Evolutionary conservation across 1,284 basidiomycete species (phyloP).

Genomic region (Moesziomyces aphidis): DNA sequence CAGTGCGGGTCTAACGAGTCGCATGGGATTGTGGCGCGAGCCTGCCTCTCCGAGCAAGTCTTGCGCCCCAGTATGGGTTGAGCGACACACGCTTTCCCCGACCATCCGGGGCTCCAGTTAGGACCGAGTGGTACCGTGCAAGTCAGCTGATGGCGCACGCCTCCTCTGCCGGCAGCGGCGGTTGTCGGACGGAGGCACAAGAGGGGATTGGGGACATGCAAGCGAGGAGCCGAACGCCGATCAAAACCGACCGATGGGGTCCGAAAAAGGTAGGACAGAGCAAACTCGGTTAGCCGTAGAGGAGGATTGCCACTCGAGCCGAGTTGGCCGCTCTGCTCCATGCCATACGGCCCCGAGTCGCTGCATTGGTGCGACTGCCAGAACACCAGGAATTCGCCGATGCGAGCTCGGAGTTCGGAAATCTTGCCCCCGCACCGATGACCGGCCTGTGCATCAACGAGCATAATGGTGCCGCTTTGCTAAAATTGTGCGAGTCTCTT

Average conservation of each 20-base stretch:
- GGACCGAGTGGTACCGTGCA: no score
- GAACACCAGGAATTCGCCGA: constrained; percentile 3
- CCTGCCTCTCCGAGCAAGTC: no score
- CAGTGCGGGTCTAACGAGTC: no score
- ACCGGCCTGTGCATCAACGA: neutral
- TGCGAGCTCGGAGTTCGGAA: constrained; percentile 19
- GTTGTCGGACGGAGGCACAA: no score
- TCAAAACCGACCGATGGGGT: constrained; percentile 5
- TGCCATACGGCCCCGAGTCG: neutral
- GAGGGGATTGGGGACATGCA: no score
- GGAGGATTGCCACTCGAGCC: neutral
- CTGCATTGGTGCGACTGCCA: constrained; percentile 3
- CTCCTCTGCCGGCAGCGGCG: neutral
- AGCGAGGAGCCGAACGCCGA: constrained; percentile 8
- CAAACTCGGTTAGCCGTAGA: constrained; percentile 8
- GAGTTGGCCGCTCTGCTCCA: neutral
- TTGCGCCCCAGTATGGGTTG: no score
- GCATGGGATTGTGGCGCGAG: no score
- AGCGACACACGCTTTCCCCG: no score
- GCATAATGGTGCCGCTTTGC: no score
- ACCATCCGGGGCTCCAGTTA: no score
- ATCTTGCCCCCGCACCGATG: constrained; percentile 10
- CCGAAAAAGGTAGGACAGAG: neutral
- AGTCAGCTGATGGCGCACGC: no score
- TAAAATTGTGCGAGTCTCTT: neutral